phyloP scores from a whole-genome alignment of 2,329 filamentous ascomycete genomes.

The Claviceps maximensis region DNA sequence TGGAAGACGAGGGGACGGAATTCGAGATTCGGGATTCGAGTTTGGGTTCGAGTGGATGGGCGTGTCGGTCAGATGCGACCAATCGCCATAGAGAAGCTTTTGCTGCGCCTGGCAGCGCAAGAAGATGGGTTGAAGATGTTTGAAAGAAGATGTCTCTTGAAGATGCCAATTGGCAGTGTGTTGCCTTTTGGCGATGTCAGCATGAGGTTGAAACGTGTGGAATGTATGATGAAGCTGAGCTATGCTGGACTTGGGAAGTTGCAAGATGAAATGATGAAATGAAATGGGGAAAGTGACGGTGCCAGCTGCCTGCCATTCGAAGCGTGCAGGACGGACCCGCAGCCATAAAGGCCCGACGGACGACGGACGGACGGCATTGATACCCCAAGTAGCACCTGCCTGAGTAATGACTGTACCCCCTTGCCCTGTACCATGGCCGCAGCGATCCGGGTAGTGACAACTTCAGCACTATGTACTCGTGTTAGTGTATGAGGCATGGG shows the following conservation, averaged over 20 bases:
- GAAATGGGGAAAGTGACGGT: background rate
- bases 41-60: background rate
- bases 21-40: background rate
- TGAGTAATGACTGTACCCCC: too few relatives aligned
- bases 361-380: too few relatives aligned
- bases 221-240: background rate
- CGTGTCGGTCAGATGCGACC: background rate
- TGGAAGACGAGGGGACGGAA: background rate
- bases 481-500: too few relatives aligned
- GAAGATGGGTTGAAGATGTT: background rate
- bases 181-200: background rate
- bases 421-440: background rate
- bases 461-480: background rate
- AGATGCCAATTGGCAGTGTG: background rate
- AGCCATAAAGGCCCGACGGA: too few relatives aligned
- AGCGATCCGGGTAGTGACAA: background rate
- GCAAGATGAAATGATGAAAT: background rate
- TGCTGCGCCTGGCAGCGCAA: constrained; percentile 7
- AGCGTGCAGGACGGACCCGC: too few relatives aligned
- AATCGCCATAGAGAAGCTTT: constrained; percentile 2
- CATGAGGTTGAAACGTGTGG: background rate
- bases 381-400: too few relatives aligned
- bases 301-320: background rate
- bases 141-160: background rate
- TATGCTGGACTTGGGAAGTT: background rate